phyloP scores from a whole-genome alignment of 257 asterid species.

The Nemophila menziesii region DNA sequence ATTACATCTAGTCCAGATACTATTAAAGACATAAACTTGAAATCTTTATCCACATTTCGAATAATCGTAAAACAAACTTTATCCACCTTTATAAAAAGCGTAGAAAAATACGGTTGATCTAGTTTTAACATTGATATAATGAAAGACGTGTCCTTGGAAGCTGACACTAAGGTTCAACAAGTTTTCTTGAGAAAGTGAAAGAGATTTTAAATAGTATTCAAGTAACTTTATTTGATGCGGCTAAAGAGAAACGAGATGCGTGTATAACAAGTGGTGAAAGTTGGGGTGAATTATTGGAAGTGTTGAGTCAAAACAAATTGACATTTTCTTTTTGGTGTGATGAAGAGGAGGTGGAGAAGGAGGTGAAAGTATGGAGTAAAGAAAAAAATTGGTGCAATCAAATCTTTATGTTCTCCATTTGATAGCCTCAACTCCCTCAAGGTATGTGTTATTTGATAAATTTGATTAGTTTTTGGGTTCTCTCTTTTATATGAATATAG shows the following conservation, averaged over 20 bases:
- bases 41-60: too few relatives aligned
- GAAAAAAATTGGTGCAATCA: slow-evolving; percentile 91
- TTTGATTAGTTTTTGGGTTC: too few relatives aligned
- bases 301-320: slow-evolving; percentile 70
- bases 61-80: too few relatives aligned
- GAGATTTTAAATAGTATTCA: slow-evolving; percentile 51
- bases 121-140: too few relatives aligned
- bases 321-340: slow-evolving; percentile 93
- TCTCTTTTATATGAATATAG: not conserved
- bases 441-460: slow-evolving; percentile 32
- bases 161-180: too few relatives aligned
- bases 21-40: too few relatives aligned
- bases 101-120: too few relatives aligned
- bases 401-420: slow-evolving; percentile 77
- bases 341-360: slow-evolving; percentile 91
- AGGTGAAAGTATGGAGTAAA: slow-evolving; percentile 76
- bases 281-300: slow-evolving; percentile 73
- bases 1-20: too few relatives aligned
- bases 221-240: slow-evolving; percentile 51
- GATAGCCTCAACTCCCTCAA: slow-evolving; percentile 88
- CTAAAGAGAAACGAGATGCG: slow-evolving; percentile 65
- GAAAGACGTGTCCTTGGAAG: too few relatives aligned
- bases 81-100: too few relatives aligned
- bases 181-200: slow-evolving; percentile 34
- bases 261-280: slow-evolving; percentile 53